A percentile compares a stretch with the other conserved stretches of the same genome.
These are phyloP conservation scores for Triticum turgidum DNA, from an alignment of 176 grass and related monocot species.

Conservation along the genomic window DNA sequence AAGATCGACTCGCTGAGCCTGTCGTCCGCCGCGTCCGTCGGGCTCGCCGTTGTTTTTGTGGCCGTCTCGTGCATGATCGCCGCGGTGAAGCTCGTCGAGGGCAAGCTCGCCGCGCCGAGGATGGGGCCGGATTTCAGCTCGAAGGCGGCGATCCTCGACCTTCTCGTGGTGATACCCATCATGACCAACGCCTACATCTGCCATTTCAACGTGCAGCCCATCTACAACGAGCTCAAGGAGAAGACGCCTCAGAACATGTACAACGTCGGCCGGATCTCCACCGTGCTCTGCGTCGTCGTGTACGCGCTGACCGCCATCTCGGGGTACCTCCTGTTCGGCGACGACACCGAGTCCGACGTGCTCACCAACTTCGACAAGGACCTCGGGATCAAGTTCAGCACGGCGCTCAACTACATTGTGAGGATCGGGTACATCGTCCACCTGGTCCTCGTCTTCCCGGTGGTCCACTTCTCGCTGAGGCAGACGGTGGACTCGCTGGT, in stretches of 20 bases:
- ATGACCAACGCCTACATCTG: conserved; percentile 96
- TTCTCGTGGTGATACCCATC: conserved; percentile 91
- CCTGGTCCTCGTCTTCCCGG: conserved; percentile 89
- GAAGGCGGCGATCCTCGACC: conserved; percentile 59
- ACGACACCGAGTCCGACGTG: conserved; percentile 85
- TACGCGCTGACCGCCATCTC: conserved; percentile 81
- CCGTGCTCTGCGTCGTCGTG: conserved; percentile 61
- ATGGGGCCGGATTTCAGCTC: conserved; percentile 90
- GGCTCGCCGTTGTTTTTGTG: conserved; percentile 83
- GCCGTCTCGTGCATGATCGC: conserved; percentile 73
- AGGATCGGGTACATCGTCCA: conserved; percentile 93
- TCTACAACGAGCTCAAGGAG: conserved; percentile 95
- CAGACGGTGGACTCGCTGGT: conserved; percentile 80
- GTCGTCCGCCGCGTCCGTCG: conserved; percentile 78
- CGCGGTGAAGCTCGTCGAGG: conserved; percentile 63
- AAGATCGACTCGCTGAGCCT: conserved; percentile 93
- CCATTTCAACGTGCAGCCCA: conserved; percentile 93
- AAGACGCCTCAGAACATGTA: conserved; percentile 87
- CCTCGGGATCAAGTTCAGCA: conserved; percentile 88
- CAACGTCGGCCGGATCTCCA: conserved; percentile 69
- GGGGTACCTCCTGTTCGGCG: conserved; percentile 79
- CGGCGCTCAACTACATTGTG: conserved; percentile 84
- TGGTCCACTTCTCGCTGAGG: conserved; percentile 95
- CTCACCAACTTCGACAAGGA: conserved; percentile 98
- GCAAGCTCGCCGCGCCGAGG: conserved; percentile 54